Evolutionary conservation across 2,329 filamentous ascomycete species (phyloP).

Genomic region (Aureobasidium namibiae): DNA sequence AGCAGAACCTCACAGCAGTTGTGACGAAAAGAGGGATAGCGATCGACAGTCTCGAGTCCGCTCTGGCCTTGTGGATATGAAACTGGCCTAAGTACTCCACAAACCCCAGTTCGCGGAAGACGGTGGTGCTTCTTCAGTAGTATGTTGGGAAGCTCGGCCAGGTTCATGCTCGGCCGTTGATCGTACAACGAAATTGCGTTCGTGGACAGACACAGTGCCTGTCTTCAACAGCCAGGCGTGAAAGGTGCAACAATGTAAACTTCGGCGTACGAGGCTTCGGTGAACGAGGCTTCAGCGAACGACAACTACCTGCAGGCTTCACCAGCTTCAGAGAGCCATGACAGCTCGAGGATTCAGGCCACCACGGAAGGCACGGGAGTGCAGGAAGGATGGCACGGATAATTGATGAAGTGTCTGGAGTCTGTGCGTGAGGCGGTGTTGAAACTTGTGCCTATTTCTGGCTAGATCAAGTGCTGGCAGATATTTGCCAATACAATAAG

Average conservation of each 20-base stretch:
- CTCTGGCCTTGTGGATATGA: constrained; percentile 6
- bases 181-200: background rate
- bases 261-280: no score
- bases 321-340: background rate
- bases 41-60: constrained; percentile 3
- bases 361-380: constrained; percentile 1
- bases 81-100: background rate
- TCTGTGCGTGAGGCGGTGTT: constrained; percentile 10
- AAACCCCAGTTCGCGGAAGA: background rate
- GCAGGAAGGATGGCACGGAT: background rate
- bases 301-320: no score
- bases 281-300: no score
- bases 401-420: background rate
- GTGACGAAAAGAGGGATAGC: background rate
- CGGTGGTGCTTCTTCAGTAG: background rate
- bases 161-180: background rate
- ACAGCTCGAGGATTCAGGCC: background rate
- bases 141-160: background rate
- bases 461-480: background rate
- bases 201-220: background rate
- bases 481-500: constrained; percentile 7
- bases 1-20: background rate
- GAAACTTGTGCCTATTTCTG: constrained; percentile 4
- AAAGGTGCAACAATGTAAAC: no score
- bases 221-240: background rate